Conservation (phyloP, 2,329 filamentous ascomycete species). For the Ceratocystis alfenasii region DNA sequence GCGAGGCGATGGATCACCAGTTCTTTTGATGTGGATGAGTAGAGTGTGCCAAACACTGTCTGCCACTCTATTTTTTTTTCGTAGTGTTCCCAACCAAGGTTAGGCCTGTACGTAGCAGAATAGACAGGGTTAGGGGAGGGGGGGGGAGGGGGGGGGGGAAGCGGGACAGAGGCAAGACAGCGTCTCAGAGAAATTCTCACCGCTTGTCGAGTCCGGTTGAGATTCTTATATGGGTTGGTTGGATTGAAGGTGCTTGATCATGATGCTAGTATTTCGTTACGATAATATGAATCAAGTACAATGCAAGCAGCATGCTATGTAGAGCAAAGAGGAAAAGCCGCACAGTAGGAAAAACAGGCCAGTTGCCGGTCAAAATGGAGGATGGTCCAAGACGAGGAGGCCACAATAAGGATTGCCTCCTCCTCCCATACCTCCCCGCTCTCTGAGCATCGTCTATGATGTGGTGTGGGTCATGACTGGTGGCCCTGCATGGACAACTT, state of each 20-base stretch:
- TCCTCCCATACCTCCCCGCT: no score
- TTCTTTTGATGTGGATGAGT: background rate
- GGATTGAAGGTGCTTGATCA: no score
- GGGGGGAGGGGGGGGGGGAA: background rate
- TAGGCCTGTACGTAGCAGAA: background rate
- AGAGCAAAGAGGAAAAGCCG: no score
- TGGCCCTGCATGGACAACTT: conserved; percentile 5
- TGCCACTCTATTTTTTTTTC: background rate
- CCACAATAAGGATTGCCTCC: no score
- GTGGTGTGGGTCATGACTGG: background rate
- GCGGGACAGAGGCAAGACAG: background rate
- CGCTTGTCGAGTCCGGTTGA: conserved; percentile 3
- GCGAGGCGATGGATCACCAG: background rate
- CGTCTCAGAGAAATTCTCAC: conserved; percentile 9
- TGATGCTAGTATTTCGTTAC: no score
- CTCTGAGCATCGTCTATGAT: background rate
- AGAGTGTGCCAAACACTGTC: background rate
- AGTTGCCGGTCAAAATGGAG: no score
- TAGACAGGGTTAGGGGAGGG: background rate
- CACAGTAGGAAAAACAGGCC: no score
- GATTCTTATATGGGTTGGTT: no score
- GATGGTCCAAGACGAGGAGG: no score
- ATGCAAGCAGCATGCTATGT: no score
- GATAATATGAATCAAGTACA: no score
- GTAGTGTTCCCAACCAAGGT: background rate